Conservation (phyloP, 352 stramenopile genomes). For the Pythium periplocum region DNA sequence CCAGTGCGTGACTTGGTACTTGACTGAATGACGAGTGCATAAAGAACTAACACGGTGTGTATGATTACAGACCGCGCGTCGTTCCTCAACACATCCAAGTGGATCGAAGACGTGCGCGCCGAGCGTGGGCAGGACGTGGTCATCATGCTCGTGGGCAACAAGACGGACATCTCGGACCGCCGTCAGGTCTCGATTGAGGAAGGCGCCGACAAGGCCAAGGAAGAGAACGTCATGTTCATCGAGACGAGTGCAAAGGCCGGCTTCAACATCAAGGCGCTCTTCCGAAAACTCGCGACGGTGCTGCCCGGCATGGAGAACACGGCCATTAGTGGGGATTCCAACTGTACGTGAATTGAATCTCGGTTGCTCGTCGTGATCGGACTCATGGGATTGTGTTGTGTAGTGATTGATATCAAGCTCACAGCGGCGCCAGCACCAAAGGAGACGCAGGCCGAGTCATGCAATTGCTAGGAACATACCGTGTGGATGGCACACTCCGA, state of each 20-base stretch:
- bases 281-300: conserved; percentile 97
- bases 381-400: conserved; percentile 6
- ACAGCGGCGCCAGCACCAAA: conserved; percentile 74
- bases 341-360: conserved; percentile 40
- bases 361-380: conserved; percentile 1
- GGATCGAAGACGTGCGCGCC: conserved; percentile 98
- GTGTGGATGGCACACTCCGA: no score
- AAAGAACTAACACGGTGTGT: not conserved
- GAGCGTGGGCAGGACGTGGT: conserved; percentile 98
- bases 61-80: conserved; percentile 83
- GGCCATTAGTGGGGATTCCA: conserved; percentile 82
- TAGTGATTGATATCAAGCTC: conserved; percentile 89
- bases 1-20: conserved; percentile 62
- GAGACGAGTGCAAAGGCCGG: conserved; percentile 98
- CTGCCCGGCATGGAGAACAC: conserved; percentile 95
- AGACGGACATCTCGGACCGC: conserved; percentile 98
- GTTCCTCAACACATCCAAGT: conserved; percentile 99
- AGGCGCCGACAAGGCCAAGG: conserved; percentile 96
- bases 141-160: conserved; percentile 99
- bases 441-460: conserved; percentile 61
- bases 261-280: conserved; percentile 99
- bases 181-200: conserved; percentile 97
- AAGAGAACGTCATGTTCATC: conserved; percentile 99
- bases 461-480: conserved; percentile 44
- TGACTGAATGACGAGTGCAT: conserved; percentile 1